A percentile compares a stretch with the other conserved stretches of the same genome.
phyloP scores from a whole-genome alignment of 441 rosid species.

The Lepidium campestre region DNA sequence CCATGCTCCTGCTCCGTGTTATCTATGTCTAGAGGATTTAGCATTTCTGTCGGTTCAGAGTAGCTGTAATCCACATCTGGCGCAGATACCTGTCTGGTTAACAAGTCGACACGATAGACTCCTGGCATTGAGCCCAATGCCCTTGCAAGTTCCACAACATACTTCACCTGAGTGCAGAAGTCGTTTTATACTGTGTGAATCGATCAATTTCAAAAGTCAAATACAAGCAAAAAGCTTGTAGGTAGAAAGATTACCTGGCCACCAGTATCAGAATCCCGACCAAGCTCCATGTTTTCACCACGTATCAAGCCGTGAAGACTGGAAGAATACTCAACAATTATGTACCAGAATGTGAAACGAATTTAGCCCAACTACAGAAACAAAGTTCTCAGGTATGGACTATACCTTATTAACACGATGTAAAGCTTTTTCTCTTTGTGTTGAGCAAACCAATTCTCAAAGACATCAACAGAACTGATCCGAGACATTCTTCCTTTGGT shows the following conservation, averaged over 20 bases:
- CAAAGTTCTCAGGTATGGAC: neutral
- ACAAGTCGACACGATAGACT: conserved; percentile 87
- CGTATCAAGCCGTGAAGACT: conserved; percentile 86
- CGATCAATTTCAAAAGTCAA: neutral
- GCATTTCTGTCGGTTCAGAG: conserved; percentile 88
- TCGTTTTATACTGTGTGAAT: neutral
- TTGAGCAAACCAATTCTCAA: conserved; percentile 69
- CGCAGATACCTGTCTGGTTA: conserved; percentile 82
- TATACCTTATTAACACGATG: conserved; percentile 73
- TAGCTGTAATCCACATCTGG: conserved; percentile 90
- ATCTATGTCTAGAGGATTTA: conserved; percentile 46
- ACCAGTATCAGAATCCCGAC: conserved; percentile 93
- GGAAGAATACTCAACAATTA: conserved; percentile 22
- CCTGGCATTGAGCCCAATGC: conserved; percentile 94
- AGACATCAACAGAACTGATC: conserved; percentile 58
- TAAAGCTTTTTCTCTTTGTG: conserved; percentile 66
- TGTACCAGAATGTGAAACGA: neutral
- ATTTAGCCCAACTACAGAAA: conserved; percentile 1
- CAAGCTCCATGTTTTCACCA: conserved; percentile 90
- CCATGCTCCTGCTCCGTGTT: conserved; percentile 51
- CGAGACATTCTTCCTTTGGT: conserved; percentile 48
- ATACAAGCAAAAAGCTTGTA: neutral
- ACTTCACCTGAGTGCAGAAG: conserved; percentile 60
- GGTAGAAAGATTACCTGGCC: conserved; percentile 53
- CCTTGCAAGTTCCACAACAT: conserved; percentile 99